These are phyloP conservation scores for Venturia effusa DNA, from an alignment of 2,329 filamentous ascomycete species.

Conservation along the genomic window DNA sequence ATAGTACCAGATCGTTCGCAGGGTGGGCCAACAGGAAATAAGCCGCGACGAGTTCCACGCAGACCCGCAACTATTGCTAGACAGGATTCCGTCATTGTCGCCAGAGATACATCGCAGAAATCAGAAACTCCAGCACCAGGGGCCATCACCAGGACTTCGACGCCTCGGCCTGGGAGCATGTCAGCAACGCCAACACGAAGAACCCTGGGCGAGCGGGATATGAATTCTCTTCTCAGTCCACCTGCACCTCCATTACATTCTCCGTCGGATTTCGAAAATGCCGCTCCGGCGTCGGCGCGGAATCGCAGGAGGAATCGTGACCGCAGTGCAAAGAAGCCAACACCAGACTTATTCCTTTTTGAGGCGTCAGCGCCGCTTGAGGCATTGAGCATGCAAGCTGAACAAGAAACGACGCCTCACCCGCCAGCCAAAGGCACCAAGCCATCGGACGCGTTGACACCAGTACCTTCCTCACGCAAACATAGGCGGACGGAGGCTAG, in stretches of 20 bases:
- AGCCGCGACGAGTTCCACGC: background rate
- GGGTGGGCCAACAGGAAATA: background rate
- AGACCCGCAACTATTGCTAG: background rate
- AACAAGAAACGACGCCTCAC: constrained; percentile 3
- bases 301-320: background rate
- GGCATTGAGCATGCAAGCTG: constrained; percentile 7
- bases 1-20: background rate
- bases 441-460: background rate
- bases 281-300: background rate
- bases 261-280: background rate
- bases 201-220: background rate
- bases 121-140: background rate
- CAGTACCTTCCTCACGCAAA: background rate
- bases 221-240: background rate
- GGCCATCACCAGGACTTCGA: background rate
- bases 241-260: background rate
- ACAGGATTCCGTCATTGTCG: constrained; percentile 2
- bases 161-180: background rate
- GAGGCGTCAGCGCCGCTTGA: constrained; percentile 1
- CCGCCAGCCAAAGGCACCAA: background rate
- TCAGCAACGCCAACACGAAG: background rate
- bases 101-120: background rate
- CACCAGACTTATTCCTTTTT: background rate
- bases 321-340: background rate
- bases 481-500: constrained; percentile 4